phyloP scores from a whole-genome alignment of 2,329 filamentous ascomycete genomes.

The Periconia digitata region DNA sequence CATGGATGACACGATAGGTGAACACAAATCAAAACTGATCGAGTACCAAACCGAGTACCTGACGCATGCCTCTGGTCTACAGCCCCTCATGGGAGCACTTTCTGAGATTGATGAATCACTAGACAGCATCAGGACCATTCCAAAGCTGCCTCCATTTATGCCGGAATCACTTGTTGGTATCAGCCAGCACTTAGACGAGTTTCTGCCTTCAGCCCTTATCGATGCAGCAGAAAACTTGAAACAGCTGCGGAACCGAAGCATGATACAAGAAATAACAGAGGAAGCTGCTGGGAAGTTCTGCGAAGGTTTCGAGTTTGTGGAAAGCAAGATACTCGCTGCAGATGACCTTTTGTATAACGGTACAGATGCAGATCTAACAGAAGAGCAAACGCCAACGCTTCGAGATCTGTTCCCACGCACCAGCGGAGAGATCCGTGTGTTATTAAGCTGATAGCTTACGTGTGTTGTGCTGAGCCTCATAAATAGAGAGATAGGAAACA shows the following conservation, averaged over 20 bases:
- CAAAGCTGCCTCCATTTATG: constrained; percentile 59
- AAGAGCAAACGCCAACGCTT: constrained; percentile 44
- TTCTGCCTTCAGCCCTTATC: constrained; percentile 88
- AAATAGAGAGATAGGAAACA: too few relatives aligned
- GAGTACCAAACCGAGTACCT: constrained; percentile 74
- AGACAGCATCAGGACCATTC: constrained; percentile 58
- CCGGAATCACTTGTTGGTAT: constrained; percentile 63
- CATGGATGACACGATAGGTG: constrained; percentile 59
- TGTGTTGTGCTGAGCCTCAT: background rate
- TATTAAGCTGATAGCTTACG: constrained; percentile 55
- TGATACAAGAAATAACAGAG: constrained; percentile 77
- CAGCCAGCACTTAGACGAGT: constrained; percentile 81
- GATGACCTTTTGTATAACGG: constrained; percentile 58
- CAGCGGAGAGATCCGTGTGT: constrained; percentile 63
- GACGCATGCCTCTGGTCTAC: constrained; percentile 72
- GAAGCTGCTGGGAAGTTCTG: constrained; percentile 84
- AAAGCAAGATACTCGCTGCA: constrained; percentile 60
- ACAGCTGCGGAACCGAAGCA: constrained; percentile 68
- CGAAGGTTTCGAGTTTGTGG: constrained; percentile 74
- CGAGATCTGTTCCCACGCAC: constrained; percentile 65
- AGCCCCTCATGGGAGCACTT: constrained; percentile 63
- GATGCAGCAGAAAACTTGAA: constrained; percentile 84
- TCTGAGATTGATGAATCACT: constrained; percentile 46
- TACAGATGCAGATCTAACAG: constrained; percentile 40
- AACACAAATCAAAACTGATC: constrained; percentile 60